These are phyloP conservation scores for Hippophae gyantsensis DNA, from an alignment of 306 rosid species.

Conservation along the genomic window DNA sequence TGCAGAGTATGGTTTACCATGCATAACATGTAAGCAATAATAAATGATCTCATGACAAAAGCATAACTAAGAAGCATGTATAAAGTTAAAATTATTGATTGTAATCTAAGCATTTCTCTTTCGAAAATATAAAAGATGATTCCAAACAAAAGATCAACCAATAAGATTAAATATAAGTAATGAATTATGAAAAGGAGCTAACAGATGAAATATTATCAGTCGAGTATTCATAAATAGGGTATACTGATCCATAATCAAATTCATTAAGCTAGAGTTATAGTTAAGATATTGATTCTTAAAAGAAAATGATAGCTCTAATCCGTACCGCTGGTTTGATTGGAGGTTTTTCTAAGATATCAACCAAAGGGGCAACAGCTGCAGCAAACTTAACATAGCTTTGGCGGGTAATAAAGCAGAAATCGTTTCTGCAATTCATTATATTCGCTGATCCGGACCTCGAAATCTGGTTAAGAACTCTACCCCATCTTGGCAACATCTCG, in stretches of 20 bases:
- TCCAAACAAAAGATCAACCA: no score
- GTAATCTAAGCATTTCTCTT: no score
- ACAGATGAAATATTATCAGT: background rate
- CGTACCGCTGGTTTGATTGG: slow-evolving; percentile 30
- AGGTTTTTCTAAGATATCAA: slow-evolving; percentile 21
- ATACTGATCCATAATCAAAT: background rate
- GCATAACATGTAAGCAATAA: background rate
- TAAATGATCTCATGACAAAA: background rate
- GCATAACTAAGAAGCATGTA: background rate
- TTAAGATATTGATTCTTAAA: background rate
- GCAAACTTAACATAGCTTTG: slow-evolving; percentile 50
- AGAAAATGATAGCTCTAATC: background rate
- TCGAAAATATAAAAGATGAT: no score
- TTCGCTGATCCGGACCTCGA: slow-evolving; percentile 37
- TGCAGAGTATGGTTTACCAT: slow-evolving; percentile 16
- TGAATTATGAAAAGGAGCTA: no score
- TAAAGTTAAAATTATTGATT: background rate
- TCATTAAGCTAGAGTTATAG: background rate
- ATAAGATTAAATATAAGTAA: no score
- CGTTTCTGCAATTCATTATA: slow-evolving; percentile 17
- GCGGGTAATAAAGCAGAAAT: slow-evolving; percentile 19
- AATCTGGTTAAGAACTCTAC: slow-evolving; percentile 37
- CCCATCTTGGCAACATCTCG: slow-evolving; percentile 57
- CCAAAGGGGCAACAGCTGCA: slow-evolving; percentile 34
- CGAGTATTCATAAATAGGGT: background rate